Base-by-base conservation (phyloP, 768 basidiomycete species). In the Russula dissimulans region DNA sequence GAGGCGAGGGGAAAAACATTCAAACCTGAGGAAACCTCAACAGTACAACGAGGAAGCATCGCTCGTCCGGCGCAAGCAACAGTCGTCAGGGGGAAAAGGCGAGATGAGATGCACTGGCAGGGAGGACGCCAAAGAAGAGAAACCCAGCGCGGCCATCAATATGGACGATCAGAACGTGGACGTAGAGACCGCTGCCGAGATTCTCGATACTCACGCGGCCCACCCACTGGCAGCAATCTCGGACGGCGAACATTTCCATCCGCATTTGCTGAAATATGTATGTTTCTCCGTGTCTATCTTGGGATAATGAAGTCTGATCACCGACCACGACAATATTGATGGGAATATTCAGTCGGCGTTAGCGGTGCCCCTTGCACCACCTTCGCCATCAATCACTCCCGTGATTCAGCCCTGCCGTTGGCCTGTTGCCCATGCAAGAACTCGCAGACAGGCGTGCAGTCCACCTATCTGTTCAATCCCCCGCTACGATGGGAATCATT, bases 401-500 rank as follows among this genome's bases (percentile, higher is more conserved):
- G n/a, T 38, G 42, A n/a, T 12, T 26, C 32, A 7, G 7, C 32
- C 15, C 31, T 15, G 2, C 18, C 36, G 5, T 45, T 38, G 22
- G 41, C 42, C 6, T 18, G 42, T 15, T 10, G 49, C 29, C 39
- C 31, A 36, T 18, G n/a, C 26, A 54, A 61, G 29, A 55, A 45
- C 43, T 39, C 2, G n/a, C 60, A 41, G 38, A 61, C 60, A 18
- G 11, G 54, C 55, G 42, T 45, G 38, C 36, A 43, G 41, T 38
- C 55, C 26, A 31, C 44, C 10, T 51, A 61, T 41, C 44, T 57
- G 7, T 61, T 61, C 38, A 49, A 61, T 4, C 44, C 43, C 9
- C 54, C 43, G 6, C 15, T 17, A 9, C 54, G 54, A 31, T 43
- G 10, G 42, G 8, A n/a, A 12, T 45, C n/a, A 31, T 8, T 17